A percentile compares a stretch with the other conserved stretches of the same genome.
Conservation (phyloP, 2,329 filamentous ascomycete species). For the Mollisiaceae sp. region DNA sequence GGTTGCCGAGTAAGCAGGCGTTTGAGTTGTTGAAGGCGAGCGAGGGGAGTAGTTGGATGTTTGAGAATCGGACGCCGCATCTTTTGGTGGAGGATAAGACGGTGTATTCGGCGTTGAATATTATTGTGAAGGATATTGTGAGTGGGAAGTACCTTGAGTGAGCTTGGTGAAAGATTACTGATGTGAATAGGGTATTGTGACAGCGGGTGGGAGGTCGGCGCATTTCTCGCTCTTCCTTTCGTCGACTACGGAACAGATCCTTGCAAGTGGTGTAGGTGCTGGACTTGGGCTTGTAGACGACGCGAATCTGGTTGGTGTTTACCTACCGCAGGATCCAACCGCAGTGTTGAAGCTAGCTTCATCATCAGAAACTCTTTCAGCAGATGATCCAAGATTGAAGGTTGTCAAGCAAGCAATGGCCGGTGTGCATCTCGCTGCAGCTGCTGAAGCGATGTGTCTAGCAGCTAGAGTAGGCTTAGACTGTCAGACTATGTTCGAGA, state of each 20-base stretch:
- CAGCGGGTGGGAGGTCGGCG: conserved; percentile 39
- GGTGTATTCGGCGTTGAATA: conserved; percentile 44
- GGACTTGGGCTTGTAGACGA: conserved; percentile 36
- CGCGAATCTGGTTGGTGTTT: conserved; percentile 31
- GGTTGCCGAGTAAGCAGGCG: conserved; percentile 51
- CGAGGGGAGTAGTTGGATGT: conserved; percentile 54
- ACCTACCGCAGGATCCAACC: conserved; percentile 30
- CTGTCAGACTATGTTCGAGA: conserved; percentile 53
- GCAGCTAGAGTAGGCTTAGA: conserved; percentile 58
- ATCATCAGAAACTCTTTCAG: conserved; percentile 12
- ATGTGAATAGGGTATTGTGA: conserved; percentile 38
- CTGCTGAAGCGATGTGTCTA: conserved; percentile 62
- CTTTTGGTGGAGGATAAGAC: conserved; percentile 57
- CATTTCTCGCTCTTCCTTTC: conserved; percentile 46
- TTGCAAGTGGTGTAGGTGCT: conserved; percentile 28
- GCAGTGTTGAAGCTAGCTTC: conserved; percentile 33
- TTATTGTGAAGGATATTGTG: conserved; percentile 46
- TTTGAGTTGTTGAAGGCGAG: conserved; percentile 45
- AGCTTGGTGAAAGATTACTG: neutral
- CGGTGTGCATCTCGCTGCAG: conserved; percentile 60
- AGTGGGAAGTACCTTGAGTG: conserved; percentile 14
- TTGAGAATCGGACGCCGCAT: conserved; percentile 59
- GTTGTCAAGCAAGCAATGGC: conserved; percentile 63
- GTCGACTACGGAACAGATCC: conserved; percentile 44
- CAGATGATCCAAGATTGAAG: conserved; percentile 44